Evolutionary conservation across 768 basidiomycete species (phyloP), one percentile per base, ranked within the genome.

Genomic region (Pholiota conissans): DNA sequence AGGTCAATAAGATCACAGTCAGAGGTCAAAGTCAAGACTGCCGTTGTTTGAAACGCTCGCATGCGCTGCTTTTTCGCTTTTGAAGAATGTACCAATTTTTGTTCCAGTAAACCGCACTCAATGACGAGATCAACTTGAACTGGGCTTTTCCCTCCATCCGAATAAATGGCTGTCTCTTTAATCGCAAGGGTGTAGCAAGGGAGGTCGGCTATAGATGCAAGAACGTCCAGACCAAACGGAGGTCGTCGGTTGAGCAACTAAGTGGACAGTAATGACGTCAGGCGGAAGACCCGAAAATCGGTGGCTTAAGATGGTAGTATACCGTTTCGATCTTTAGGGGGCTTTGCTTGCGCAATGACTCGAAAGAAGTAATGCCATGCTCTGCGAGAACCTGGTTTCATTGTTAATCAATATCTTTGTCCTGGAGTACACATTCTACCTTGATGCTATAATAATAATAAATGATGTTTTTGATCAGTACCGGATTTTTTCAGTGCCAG

Each of bases 1-100:
- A 89, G 94, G 66, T 93, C 91, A 56, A 96, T 70, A 51, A 88
- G 84, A 22, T 82, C 79, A 63, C 84, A 71, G 67, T 93, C 92
- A 1, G 91, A 92, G 0, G 88, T 91, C 35, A 90, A 47, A 3
- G 88, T 87, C 40, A 93, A 71, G n/a, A 94, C 76, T 27, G 82
- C 76, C 0, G 92, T 91, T 79, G 84, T 86, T 59, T 87, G 84
- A 6, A 73, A 69, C 46, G 49, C 35, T 24, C 59, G 61, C 34
- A 69, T 69, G n/a, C 74, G 69, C 61, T 70, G 67, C 63, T 79
- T 83, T 63, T 81, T 85, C 37, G 65, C 62, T 57, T 73, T 80
- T 22, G 69, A 58, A 6, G 63, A 63, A 7, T 63, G 42, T 3
- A 63, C 54, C 30, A 59, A 16, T 34, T 56, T 46, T 9, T 74